Percentiles rank a stretch among this genome's conserved stretches.
phyloP scores from a whole-genome alignment of 352 stramenopile species.

The Blastocystis sp. region DNA sequence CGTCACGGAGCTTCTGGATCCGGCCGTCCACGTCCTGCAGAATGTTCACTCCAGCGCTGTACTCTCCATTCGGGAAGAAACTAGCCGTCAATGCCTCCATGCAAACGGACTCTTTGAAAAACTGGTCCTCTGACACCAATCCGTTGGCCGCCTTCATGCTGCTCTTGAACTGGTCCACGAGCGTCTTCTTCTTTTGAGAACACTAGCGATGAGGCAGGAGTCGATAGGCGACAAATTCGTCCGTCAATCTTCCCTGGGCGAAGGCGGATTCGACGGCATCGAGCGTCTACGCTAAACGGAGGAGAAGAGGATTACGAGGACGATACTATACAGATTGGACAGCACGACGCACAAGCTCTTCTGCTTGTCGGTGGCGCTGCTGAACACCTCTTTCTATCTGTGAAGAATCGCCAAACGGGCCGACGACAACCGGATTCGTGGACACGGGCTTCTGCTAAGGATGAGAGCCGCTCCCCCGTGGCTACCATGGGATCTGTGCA shows the following conservation, averaged over 20 bases:
- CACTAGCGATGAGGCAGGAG: constrained; percentile 8
- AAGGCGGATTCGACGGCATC: constrained; percentile 46
- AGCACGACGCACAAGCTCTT: constrained; percentile 37
- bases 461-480: background rate
- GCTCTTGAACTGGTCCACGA: constrained; percentile 56
- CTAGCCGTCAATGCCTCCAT: background rate
- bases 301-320: constrained; percentile 5
- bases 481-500: background rate
- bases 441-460: constrained; percentile 11
- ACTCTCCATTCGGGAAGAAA: constrained; percentile 58
- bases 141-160: constrained; percentile 49
- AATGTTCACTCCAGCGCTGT: constrained; percentile 32
- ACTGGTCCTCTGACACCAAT: constrained; percentile 58
- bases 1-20: constrained; percentile 57
- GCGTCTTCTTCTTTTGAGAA: background rate
- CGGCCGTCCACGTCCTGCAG: constrained; percentile 50
- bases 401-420: background rate
- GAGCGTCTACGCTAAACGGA: constrained; percentile 33
- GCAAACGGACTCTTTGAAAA: constrained; percentile 50
- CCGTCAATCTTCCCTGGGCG: constrained; percentile 8
- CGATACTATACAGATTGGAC: constrained; percentile 66
- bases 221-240: background rate
- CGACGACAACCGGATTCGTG: constrained; percentile 29
- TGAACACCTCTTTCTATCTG: constrained; percentile 38
- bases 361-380: constrained; percentile 18